Evolutionary conservation across 2,329 filamentous ascomycete species (phyloP), one percentile per base, ranked within the genome.

Genomic region (Chrysoporthe cubensis): DNA sequence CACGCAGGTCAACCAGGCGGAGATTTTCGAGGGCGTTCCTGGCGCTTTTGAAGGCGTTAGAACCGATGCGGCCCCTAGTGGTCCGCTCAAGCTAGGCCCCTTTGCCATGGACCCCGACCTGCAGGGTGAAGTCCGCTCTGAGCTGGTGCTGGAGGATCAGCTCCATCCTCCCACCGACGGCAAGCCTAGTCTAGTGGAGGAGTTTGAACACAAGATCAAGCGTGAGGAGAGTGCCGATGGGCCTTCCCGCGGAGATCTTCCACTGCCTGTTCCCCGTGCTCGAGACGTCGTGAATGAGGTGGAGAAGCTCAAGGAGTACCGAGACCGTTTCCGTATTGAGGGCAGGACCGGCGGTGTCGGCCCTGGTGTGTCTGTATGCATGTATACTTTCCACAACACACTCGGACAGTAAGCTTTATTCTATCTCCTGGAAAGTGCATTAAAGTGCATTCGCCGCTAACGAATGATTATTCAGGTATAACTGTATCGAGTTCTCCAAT

Each of bases 351-450:
- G 93, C 18, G 95, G 94, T 9, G 87, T 94, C 62, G 93, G 94
- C 16, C 88, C 93, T 65, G 90, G 90, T 37, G 85, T 97, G 69
- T 97, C 94, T 74, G 90, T 96, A 34, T 96, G 93, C 83, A 98
- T 98, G 92, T 97, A 96, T 77, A 99, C 96, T 0, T 97, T 98
- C 76, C 96, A 99, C 82, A 99, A 99, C 78, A 97, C 93, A 0
- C 90, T 94, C 71, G 94, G 97, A 78, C 91, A 89, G 93, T 94
- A 81, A 82, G 88, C 78, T 26, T 57, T n/a, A 26, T 40, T 6
- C 18, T 21, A 6, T 46, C 18, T 26, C 26, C 26, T 26, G 26
- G 26, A 26, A 26, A 32, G 26, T 9, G n/a, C 21, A 3, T 26
- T 26, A 16, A 13, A 26, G 4, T 6, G 6, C 34, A 32, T 13